Percentiles rank a stretch among this genome's conserved stretches.
Conservation (phyloP, 306 rosid genomes). For the Dalbergia oliveri region DNA sequence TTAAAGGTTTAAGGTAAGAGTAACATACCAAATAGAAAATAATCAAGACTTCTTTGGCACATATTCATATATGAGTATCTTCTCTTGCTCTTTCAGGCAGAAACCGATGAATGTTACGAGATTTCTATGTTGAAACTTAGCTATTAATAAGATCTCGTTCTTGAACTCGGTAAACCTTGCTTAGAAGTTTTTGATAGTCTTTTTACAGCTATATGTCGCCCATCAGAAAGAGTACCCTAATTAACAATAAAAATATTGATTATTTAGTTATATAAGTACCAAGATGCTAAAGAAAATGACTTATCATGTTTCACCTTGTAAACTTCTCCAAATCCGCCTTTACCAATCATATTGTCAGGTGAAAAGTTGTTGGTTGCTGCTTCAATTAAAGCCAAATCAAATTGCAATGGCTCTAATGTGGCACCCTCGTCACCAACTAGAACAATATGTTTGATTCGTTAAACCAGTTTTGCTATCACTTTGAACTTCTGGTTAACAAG, state of each 20-base stretch:
- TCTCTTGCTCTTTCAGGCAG: conserved; percentile 11
- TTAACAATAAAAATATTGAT: background rate
- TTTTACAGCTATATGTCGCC: background rate
- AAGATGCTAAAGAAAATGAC: background rate
- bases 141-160: background rate
- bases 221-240: conserved; percentile 4
- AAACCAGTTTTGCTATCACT: background rate
- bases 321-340: conserved; percentile 39
- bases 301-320: background rate
- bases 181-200: background rate
- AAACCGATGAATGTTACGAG: conserved; percentile 13
- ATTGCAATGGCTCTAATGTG: conserved; percentile 7
- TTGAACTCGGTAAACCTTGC: background rate
- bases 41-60: conserved; percentile 18
- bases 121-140: conserved; percentile 4
- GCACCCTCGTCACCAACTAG: conserved; percentile 36
- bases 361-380: conserved; percentile 19
- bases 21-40: conserved; percentile 11
- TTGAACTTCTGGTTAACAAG: background rate
- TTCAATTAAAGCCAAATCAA: background rate
- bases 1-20: background rate
- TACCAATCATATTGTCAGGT: background rate
- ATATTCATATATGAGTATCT: conserved; percentile 10
- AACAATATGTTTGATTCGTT: background rate
- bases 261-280: background rate